Conservation (phyloP, 2,329 filamentous ascomycete genomes). For the Aspergillus fumigatiaffinis region DNA sequence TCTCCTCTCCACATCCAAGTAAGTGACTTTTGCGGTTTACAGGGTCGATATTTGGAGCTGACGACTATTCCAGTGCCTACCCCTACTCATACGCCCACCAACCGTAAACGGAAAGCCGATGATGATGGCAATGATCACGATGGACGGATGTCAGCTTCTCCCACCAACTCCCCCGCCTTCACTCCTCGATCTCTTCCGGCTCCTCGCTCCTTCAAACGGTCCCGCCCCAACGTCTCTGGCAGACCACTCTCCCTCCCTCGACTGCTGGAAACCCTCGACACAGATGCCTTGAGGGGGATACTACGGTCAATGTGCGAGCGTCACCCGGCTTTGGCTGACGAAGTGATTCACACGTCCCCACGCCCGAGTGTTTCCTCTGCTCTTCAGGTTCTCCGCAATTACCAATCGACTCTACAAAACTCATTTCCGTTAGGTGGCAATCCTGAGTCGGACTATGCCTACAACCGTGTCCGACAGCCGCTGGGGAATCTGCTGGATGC, state of each 20-base stretch:
- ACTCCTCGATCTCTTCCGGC: slow-evolving; percentile 64
- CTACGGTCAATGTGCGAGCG: slow-evolving; percentile 89
- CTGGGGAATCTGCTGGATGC: slow-evolving; percentile 80
- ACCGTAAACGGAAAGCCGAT: slow-evolving; percentile 84
- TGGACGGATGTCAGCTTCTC: slow-evolving; percentile 89
- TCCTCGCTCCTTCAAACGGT: slow-evolving; percentile 63
- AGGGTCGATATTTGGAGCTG: slow-evolving; percentile 8
- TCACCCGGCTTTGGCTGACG: slow-evolving; percentile 78
- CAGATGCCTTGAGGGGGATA: slow-evolving; percentile 75
- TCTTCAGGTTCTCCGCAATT: slow-evolving; percentile 73
- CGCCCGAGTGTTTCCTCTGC: slow-evolving; percentile 80
- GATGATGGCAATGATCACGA: slow-evolving; percentile 60
- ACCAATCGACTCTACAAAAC: slow-evolving; percentile 71
- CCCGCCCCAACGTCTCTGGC: slow-evolving; percentile 65
- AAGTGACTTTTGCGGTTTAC: slow-evolving; percentile 24
- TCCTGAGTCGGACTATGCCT: slow-evolving; percentile 84
- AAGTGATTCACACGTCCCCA: slow-evolving; percentile 79
- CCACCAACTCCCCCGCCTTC: slow-evolving; percentile 73
- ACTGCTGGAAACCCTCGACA: slow-evolving; percentile 90
- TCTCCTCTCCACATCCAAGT: slow-evolving; percentile 59
- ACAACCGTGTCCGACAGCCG: slow-evolving; percentile 83
- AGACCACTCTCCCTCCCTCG: slow-evolving; percentile 65
- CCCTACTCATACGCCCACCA: slow-evolving; percentile 38
- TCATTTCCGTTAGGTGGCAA: slow-evolving; percentile 84
- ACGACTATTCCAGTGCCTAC: slow-evolving; percentile 32